Conservation (phyloP, 2,329 filamentous ascomycete genomes). For the Verticillium nubilum region DNA sequence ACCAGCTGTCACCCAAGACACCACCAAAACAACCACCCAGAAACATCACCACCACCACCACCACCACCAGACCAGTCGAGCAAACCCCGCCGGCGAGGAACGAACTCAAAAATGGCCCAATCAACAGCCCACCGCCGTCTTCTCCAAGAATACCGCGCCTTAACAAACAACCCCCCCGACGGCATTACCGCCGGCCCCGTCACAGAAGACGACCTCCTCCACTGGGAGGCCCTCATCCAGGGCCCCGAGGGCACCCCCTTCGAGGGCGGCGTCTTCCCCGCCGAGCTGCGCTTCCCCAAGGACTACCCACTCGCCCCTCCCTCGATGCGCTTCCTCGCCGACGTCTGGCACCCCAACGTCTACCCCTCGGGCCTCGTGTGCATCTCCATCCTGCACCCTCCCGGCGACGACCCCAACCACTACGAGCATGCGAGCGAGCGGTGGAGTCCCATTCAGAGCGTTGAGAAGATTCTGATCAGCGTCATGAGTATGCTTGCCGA, state of each 20-base stretch:
- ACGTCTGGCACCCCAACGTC: slow-evolving; percentile 91
- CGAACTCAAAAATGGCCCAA: slow-evolving; percentile 40
- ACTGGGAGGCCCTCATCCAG: slow-evolving; percentile 95
- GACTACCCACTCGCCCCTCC: slow-evolving; percentile 97
- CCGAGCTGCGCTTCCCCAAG: slow-evolving; percentile 88
- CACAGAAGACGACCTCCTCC: slow-evolving; percentile 88
- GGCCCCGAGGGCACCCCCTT: slow-evolving; percentile 95
- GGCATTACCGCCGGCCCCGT: slow-evolving; percentile 94
- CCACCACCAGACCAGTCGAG: not conserved
- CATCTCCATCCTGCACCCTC: slow-evolving; percentile 96
- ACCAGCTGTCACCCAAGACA: not conserved
- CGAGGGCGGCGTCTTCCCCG: slow-evolving; percentile 91
- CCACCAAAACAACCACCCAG: not conserved
- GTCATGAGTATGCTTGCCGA: slow-evolving; percentile 99
- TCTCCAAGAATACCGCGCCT: slow-evolving; percentile 91
- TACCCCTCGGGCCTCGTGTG: slow-evolving; percentile 90
- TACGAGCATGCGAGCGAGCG: slow-evolving; percentile 95
- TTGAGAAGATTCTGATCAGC: slow-evolving; percentile 94
- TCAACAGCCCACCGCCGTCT: slow-evolving; percentile 71
- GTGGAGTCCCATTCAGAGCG: slow-evolving; percentile 94
- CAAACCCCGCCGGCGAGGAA: not conserved
- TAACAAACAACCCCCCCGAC: slow-evolving; percentile 93
- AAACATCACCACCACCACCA: not conserved
- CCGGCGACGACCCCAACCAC: slow-evolving; percentile 95
- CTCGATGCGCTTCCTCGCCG: slow-evolving; percentile 90